phyloP scores from a whole-genome alignment of 768 basidiomycete genomes.

The Mycena sanguinolenta region DNA sequence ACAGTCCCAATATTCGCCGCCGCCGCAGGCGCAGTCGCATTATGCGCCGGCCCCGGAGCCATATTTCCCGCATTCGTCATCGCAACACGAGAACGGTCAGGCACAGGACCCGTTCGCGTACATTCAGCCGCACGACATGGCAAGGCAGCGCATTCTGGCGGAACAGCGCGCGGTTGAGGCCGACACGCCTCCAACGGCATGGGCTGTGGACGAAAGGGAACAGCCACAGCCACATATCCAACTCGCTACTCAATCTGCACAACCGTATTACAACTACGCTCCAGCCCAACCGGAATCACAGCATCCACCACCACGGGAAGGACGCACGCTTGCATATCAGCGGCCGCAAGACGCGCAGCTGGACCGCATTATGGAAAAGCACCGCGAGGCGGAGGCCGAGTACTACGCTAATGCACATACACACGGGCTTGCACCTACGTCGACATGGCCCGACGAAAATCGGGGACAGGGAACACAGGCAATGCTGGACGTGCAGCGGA shows the following conservation, averaged over 20 bases:
- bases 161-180: slow-evolving; percentile 33
- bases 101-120: neutral
- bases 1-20: neutral
- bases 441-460: neutral
- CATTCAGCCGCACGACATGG: neutral
- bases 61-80: neutral
- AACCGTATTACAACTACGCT: neutral
- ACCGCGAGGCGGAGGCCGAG: neutral
- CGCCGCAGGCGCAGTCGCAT: neutral
- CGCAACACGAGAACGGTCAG: neutral
- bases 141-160: slow-evolving; percentile 15
- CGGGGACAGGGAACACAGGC: neutral
- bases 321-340: neutral
- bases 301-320: neutral
- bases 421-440: no score
- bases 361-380: neutral
- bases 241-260: neutral
- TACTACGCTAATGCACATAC: neutral
- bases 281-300: neutral
- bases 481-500: neutral
- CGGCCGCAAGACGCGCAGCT: neutral
- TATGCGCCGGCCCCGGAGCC: neutral
- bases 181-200: slow-evolving; percentile 20
- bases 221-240: neutral
- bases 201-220: slow-evolving; percentile 7